Evolutionary conservation across 2,329 filamentous ascomycete genomes (phyloP).

Genomic region (Whalleya microplaca): DNA sequence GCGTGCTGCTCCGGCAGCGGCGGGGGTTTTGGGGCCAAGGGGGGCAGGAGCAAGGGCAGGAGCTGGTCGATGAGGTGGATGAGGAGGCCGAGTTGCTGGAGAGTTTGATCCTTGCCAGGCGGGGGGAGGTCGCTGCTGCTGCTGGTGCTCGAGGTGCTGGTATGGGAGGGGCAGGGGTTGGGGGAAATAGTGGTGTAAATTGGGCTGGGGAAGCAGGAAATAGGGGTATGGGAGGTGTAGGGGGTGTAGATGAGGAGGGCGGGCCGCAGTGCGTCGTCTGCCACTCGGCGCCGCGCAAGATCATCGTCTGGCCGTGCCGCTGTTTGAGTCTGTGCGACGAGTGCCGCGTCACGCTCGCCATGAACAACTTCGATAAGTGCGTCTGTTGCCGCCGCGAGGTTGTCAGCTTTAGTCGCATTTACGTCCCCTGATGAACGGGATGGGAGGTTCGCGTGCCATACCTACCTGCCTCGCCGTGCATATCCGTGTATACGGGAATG

Average conservation of each 20-base stretch:
- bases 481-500: too few relatives aligned
- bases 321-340: slow-evolving; percentile 95
- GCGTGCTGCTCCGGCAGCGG: slow-evolving; percentile 56
- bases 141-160: slow-evolving; percentile 14
- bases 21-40: too few relatives aligned
- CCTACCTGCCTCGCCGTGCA: too few relatives aligned
- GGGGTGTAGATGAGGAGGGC: slow-evolving; percentile 60
- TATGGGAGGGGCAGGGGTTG: slow-evolving; percentile 3
- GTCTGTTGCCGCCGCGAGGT: slow-evolving; percentile 92
- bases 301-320: slow-evolving; percentile 95
- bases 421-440: slow-evolving; percentile 79
- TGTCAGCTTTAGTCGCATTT: slow-evolving; percentile 86
- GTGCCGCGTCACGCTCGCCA: slow-evolving; percentile 87
- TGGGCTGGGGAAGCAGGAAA: too few relatives aligned
- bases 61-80: slow-evolving; percentile 56
- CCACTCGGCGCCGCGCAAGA: slow-evolving; percentile 80
- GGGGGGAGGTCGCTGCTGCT: slow-evolving; percentile 31
- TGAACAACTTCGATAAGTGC: slow-evolving; percentile 97
- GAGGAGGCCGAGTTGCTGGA: slow-evolving; percentile 64
- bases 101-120: slow-evolving; percentile 60
- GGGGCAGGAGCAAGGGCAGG: slow-evolving; percentile 33
- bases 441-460: too few relatives aligned
- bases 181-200: too few relatives aligned
- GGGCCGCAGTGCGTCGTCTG: slow-evolving; percentile 93
- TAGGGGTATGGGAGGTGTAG: not conserved